Base-by-base conservation (phyloP, 306 rosid genomes). In the Malus sieversii region DNA sequence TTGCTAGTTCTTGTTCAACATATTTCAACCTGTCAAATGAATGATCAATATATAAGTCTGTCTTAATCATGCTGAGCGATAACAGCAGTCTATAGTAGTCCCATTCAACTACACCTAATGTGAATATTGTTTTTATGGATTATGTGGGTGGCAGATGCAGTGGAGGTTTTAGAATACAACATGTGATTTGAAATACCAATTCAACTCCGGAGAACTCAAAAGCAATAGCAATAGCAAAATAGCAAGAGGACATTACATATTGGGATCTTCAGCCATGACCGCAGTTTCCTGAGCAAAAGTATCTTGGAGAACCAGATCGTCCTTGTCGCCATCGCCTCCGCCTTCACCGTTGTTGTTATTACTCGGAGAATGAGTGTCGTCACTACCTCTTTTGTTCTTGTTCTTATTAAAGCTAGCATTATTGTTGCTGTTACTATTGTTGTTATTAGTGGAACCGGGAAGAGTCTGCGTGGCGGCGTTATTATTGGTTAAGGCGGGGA, bases 231-330 rank as follows among this genome's bases (percentile, higher is more conserved):
- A 51, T 8, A 25, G 44, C 51, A 57, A 6, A 53, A 16, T 22
- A 55, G 11, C 44, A 7, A 5, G 59, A 15, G 22, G 23, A 74
- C 18, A 38, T 38, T 73, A 95, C 98, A 95, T 92, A 82, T 92
- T 95, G 75, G 97, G 99, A 80, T 95, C 99, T 86, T 95, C 99
- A 73, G 77, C 91, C 90, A 89, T 82, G 70, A 86, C 96, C 20
- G 96, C 93, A 14, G 97, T 88, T 79, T 95, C 99, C 85, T 95
- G 97, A 77, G 99, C 99, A 23, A 95, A 95, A 15, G 96, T 95
- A 40, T 88, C 93, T 71, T 86, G 97, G 53, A 95, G 96, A 73
- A 92, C 99, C 66, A 92, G 86, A 53, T 95, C 99, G 68, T 95
- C 97, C 82, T 88, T 90, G 20, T 89, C 93, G 9, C 70, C 78